A percentile compares a stretch with the other conserved stretches of the same genome.
Conservation (phyloP, 169 alveolate species). For the Eimeria necatrix region DNA sequence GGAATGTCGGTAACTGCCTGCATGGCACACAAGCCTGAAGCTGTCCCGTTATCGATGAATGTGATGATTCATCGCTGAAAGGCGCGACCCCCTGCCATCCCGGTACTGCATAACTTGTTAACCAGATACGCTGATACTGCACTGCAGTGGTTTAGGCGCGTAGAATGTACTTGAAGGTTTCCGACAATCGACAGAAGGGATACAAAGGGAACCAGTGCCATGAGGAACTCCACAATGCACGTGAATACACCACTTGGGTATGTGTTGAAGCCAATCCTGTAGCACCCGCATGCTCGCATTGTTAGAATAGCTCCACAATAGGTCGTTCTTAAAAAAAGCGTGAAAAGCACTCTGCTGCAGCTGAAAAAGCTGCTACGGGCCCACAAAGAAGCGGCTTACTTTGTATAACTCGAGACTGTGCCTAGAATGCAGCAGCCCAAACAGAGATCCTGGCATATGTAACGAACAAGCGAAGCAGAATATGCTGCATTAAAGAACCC, state of each 20-base stretch:
- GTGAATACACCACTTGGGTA: conserved; percentile 70
- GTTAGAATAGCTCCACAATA: no score
- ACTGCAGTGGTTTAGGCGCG: no score
- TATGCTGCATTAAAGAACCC: conserved; percentile 48
- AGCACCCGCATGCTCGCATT: background rate
- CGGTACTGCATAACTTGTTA: no score
- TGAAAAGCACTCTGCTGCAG: background rate
- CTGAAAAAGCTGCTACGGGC: background rate
- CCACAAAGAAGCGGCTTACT: conserved; percentile 9
- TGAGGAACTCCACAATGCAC: conserved; percentile 59
- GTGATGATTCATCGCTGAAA: no score
- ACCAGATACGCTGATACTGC: no score
- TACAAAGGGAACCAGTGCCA: conserved; percentile 61
- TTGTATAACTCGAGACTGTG: conserved; percentile 77
- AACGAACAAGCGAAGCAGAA: conserved; percentile 53
- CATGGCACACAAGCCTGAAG: background rate
- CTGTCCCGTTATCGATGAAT: background rate
- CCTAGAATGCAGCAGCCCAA: conserved; percentile 76
- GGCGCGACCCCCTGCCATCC: no score
- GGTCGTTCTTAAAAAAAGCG: background rate
- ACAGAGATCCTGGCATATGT: conserved; percentile 53
- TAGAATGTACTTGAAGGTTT: conserved; percentile 56
- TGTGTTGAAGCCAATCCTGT: conserved; percentile 78
- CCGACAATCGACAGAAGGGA: conserved; percentile 76
- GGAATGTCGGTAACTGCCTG: conserved; percentile 76